Evolutionary conservation across 768 basidiomycete genomes (phyloP), one percentile per base, ranked within the genome.

Genomic region (Termitomyces titanicus): DNA sequence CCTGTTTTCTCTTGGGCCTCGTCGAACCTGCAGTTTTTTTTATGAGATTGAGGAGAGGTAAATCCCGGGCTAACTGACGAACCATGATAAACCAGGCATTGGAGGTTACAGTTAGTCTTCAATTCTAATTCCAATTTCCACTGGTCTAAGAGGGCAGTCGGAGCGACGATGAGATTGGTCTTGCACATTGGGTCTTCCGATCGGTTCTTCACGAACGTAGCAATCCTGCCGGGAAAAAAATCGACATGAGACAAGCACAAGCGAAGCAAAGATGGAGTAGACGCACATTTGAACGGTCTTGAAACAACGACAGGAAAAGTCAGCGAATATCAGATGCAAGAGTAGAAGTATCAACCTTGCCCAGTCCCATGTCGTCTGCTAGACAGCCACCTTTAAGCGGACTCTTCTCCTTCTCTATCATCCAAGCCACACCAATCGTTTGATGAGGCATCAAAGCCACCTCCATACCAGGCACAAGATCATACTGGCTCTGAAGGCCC

Each of bases 371-470:
- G 45, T 81, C 80, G 50, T 83, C 81, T 1, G 73, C 77, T 5
- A 83, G 61, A 45, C 75, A 76, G 1, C 81, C 81, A 7, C 81
- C 80, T 61, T 77, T 76, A 12, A 74, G 55, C 1, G 55, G 33
- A 42, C 68, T 69, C 22, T 66, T 61, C 61, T 85, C 74, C 57
- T 77, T 76, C 27, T 80, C 75, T 2, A 81, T 51, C 83, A 87
- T 84, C 81, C 84, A 88, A 5, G 78, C 73, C 1, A 81, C 81
- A 8, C 78, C 80, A 47, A 90, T 80, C 17, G 78, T 72, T 61
- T 89, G 84, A 66, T 89, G 88, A 10, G 88, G 77, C 83, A 89
- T 83, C 34, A 89, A 69, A 0, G 77, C 66, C 24, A 88, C 73
- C 15, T 72, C 73, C 78, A 90, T 82, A 5, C 82, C 83, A 0